A percentile compares a stretch with the other conserved stretches of the same genome.
phyloP scores from a whole-genome alignment of 2,329 filamentous ascomycete species.

The Penicillium janthinellum region DNA sequence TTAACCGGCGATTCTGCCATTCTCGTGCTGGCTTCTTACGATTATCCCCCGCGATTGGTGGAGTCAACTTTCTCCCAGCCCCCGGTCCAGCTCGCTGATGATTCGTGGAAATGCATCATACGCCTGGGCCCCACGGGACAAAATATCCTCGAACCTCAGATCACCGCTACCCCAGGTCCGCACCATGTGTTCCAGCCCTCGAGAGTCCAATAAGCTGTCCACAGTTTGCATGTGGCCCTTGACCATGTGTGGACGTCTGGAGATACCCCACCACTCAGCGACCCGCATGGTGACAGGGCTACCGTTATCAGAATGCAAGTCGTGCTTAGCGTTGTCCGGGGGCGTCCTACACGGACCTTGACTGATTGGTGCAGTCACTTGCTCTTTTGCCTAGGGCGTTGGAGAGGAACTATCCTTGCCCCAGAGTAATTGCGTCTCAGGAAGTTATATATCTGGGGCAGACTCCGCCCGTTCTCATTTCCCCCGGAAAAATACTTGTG shows the following conservation, averaged over 20 bases:
- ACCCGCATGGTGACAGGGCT: constrained; percentile 17
- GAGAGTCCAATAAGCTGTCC: constrained; percentile 16
- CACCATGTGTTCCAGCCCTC: background rate
- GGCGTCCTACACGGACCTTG: constrained; percentile 11
- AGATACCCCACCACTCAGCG: constrained; percentile 35
- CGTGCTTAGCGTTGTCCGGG: constrained; percentile 24
- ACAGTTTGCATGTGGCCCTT: background rate
- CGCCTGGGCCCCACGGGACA: constrained; percentile 18
- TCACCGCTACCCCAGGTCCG: constrained; percentile 27
- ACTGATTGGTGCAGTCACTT: constrained; percentile 18
- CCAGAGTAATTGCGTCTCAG: background rate
- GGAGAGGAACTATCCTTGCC: constrained; percentile 6
- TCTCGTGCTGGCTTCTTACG: background rate
- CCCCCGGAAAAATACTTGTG: constrained; percentile 9
- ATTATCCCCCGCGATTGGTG: constrained; percentile 31
- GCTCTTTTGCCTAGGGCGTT: constrained; percentile 9
- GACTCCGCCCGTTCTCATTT: constrained; percentile 11
- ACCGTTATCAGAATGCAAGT: constrained; percentile 20
- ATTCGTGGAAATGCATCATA: constrained; percentile 35
- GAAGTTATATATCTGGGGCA: constrained; percentile 20
- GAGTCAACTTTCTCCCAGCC: constrained; percentile 26
- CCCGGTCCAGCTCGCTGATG: constrained; percentile 9
- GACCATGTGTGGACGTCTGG: constrained; percentile 15
- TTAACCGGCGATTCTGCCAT: background rate
- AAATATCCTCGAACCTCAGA: constrained; percentile 39